Base-by-base conservation (phyloP, 1,139 yeast genomes). In the Eremothecium sinecaudum region DNA sequence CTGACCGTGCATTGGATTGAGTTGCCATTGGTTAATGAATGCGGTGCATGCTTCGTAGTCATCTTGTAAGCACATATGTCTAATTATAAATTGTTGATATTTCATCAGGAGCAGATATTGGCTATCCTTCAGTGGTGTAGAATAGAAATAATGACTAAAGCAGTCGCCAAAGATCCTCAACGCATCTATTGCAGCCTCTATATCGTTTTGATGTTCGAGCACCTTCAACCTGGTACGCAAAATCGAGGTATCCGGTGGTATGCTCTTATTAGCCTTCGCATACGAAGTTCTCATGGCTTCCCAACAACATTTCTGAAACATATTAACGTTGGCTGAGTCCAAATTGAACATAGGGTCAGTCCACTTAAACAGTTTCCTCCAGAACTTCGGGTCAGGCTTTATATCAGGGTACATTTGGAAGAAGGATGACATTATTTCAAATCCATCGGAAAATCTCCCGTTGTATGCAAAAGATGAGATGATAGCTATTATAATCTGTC, bases 341-440 rank as follows among this genome's bases (percentile, higher is more conserved):
- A 25, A 24, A 15, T 39, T 39, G 46, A 48, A 42, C 5, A 34
- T 22, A 18, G 18, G 22, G 7, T 33, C 36, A 22, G 47, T 42
- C 41, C 48, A 43, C 22, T 45, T 43, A 9, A 51, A 28, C 5
- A 53, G 19, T 15, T 45, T 40, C 29, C 48, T 41, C 59, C 59
- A 54, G 27, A 51, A 51, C 4, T 31, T 11, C 7, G 16, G 26
- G 25, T 43, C 40, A 14, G 53, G 34, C 3, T 40, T 30, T 9
- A 51, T 35, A 3, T 40, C 28, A 1, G 56, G 52, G 31, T 47
- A 49, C 19, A 26, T 34, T 10, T 34, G 31, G 11, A 46, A 29
- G 22, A 54, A 42, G 11, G 33, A 28, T 32, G 48, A 48, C 5
- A 52, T 25, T 8, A 48, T 29, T 23, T 36, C 29, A 5, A 47